phyloP scores from a whole-genome alignment of 2,329 filamentous ascomycete genomes.

The Calonectria pseudoturangicola region DNA sequence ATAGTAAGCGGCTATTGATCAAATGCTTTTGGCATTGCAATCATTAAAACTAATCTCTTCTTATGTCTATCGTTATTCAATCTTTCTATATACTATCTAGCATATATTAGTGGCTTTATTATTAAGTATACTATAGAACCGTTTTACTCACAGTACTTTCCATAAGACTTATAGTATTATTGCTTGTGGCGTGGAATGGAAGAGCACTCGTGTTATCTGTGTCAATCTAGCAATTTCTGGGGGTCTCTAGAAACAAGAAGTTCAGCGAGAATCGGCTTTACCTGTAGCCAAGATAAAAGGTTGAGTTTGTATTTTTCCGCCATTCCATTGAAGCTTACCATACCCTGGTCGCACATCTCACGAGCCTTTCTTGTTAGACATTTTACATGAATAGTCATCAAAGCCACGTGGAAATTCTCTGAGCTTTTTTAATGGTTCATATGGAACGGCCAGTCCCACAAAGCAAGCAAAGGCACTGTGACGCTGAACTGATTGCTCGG shows the following conservation, averaged over 20 bases:
- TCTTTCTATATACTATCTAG: not conserved
- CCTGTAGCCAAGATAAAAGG: not conserved
- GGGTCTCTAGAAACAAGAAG: not conserved
- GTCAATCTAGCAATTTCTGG: not conserved
- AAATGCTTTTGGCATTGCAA: conserved; percentile 3
- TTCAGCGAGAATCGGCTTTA: not conserved
- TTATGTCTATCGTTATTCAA: not conserved
- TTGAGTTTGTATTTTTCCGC: not conserved
- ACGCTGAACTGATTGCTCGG: no score
- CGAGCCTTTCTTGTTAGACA: not conserved
- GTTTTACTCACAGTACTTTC: not conserved
- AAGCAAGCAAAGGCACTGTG: no score
- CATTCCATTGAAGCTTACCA: not conserved
- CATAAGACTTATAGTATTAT: not conserved
- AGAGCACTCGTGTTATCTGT: not conserved
- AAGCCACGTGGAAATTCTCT: not conserved
- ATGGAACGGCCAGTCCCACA: not conserved
- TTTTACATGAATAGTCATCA: not conserved
- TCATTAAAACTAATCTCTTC: not conserved
- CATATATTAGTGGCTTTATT: not conserved
- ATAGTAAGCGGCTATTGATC: not conserved
- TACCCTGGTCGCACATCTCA: not conserved
- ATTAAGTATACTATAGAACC: not conserved
- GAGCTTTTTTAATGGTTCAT: not conserved
- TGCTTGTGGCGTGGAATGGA: not conserved